Evolutionary conservation across 768 basidiomycete species (phyloP), one percentile per base, ranked within the genome.

Genomic region (Lactarius vividus): DNA sequence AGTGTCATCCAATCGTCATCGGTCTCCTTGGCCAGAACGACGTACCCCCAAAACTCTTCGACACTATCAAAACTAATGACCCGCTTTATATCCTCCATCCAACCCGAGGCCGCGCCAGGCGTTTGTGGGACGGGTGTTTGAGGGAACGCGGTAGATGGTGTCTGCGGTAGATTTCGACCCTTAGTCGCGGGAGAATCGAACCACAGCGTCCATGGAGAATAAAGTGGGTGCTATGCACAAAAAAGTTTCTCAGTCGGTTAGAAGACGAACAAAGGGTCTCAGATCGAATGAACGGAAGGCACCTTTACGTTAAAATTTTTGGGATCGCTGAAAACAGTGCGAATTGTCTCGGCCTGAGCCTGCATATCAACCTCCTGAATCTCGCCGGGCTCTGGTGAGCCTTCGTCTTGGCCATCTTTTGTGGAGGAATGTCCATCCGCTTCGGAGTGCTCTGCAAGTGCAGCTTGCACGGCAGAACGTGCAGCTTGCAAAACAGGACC

Each of bases 11-110:
- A 37, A 58, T 59, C 16, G 29, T 4, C 40, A 54, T 26, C 5
- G 33, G 40, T 58, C 4, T 40, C 62, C 31, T 65, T 44, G 40
- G 63, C 49, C n/a, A 52, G 23, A 62, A 42, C 35, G 4, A 81
- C 88, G 72, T 72, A 92, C 91, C 96, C 96, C 97, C 97, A 99
- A 79, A 99, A 99, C 77, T 98, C 96, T 79, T 99, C 97, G 23
- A 99, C 97, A 65, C 90, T 92, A 73, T 96, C 92, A 74, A 99
- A 97, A 67, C 85, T 88, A 75, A 98, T 94, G 61, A 99, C 96
- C 63, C 92, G 90, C 73, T 96, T 94, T 74, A 99, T 96, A 73
- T 98, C 94, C 73, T 99, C 96, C 93, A 98, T 97, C 97, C 97
- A 99, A 26, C 91, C 92, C 75, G 86, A 85, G 33, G 91, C 92